Evolutionary conservation across 352 stramenopile genomes (phyloP), one percentile per base, ranked within the genome.

Genomic region (Peronosclerospora sorghi): DNA sequence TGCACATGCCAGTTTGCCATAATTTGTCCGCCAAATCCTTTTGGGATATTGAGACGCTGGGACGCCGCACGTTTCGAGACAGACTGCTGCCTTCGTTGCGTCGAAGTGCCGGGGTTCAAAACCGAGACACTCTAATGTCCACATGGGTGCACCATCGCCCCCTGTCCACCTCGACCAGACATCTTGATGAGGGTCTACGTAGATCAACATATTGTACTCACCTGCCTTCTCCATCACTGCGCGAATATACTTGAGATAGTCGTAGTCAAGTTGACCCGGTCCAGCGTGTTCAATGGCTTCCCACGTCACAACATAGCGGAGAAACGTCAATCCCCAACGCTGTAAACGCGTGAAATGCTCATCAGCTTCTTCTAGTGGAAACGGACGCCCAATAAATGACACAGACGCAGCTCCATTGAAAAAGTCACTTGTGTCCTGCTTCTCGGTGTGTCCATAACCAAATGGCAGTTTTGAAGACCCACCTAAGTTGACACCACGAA

Each of bases 21-120:
- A 93, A 45, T 96, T 96, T 29, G 83, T 90, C 2, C 75, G 81
- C 86, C 86, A 96, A 48, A 93, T 86, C 86, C 95, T 96, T 50
- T n/a, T n/a, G n/a, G n/a, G n/a, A n/a, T 90, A 92, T 13, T 81
- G 83, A 43, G 76, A 86, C 34, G 73, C 49, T 12, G 21, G 44
- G 0, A 52, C 2, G 2, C 66, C 68, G 21, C 51, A 67, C 13
- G 74, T 89, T 45, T 88, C 76, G 8, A 88, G 45, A 40, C 75
- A 88, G 0, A 91, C 38, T 8, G 84, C 81, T 1, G 83, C 69
- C 26, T 85, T 85, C 4, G 80, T 94, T 0, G 41, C 52, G 28
- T 72, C 64, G 47, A 95, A 90, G 38, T 87, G 32, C 6, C 70
- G 54, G 8, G 84, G 73, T 13, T 94, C 62, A 17, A 96, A 65